Evolutionary conservation across 768 basidiomycete species (phyloP), one percentile per base, ranked within the genome.

Genomic region (Cystofilobasidium ferigula): DNA sequence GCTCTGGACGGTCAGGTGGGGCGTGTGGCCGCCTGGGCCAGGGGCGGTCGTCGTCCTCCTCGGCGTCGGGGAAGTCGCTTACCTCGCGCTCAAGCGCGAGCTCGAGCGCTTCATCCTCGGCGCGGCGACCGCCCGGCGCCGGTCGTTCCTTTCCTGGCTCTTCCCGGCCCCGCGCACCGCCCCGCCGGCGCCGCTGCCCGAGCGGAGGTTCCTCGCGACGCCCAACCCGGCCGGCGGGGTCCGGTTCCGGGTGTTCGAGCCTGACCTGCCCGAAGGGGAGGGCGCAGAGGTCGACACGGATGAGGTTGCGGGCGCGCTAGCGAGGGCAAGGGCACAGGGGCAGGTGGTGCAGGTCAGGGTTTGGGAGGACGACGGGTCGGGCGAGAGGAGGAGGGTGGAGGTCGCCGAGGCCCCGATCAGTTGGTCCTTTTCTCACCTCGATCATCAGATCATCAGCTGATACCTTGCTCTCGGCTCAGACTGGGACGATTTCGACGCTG

Each of bases 101-200:
- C 18, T 54, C 20, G 51, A 54, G 30, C 51, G 51, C 30, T 54
- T 54, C 30, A n/a, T 54, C 16, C 51, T 54, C 51, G 51, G 51
- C 4, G 28, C 51, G 51, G 16, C 51, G 3, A 16, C 30, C 1
- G 16, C 51, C 6, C 51, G n/a, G n/a, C n/a, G 51, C 28, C 51
- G 51, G 28, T 54, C 51, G 5, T n/a, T 54, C 30, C 32, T 54
- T 28, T 28, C 51, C 5, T 54, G 51, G 51, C 51, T 32, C 2
- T 16, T 30, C 13, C 51, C 51, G 16, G 10, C 10, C 40, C 51
- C 18, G 28, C 51, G 26, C 26, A 8, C 51, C 51, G 7, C 30
- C 30, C 51, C 26, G 13, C 28, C 26, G 7, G 13, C 30, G 2
- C 40, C 10, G 40, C 40, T 10, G 40, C 18, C 30, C 51, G 51